Percentiles rank a stretch among this genome's conserved stretches.
Conservation (phyloP, 2,329 filamentous ascomycete genomes). For the Xylariaceae sp. region DNA sequence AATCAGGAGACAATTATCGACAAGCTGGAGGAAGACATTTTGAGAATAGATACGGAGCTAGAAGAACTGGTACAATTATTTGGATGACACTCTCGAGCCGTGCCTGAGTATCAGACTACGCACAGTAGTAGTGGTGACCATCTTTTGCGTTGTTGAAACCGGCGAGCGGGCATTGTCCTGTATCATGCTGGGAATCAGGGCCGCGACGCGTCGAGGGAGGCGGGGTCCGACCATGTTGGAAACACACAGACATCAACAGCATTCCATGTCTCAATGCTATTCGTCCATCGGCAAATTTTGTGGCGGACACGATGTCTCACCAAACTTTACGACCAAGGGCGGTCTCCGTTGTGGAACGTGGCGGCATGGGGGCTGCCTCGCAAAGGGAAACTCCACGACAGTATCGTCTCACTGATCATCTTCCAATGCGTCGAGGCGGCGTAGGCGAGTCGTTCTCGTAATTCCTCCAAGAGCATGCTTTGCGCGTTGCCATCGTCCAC, state of each 20-base stretch:
- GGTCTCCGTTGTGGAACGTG: background rate
- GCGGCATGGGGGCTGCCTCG: background rate
- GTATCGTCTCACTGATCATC: background rate
- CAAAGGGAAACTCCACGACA: background rate
- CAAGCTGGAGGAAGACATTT: background rate
- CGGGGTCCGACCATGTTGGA: background rate
- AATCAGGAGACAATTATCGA: background rate
- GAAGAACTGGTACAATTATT: background rate
- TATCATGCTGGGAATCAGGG: background rate
- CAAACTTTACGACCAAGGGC: background rate
- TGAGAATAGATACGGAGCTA: background rate
- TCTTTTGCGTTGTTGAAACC: background rate
- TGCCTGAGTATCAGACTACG: background rate
- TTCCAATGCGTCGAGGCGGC: background rate
- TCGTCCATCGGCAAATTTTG: background rate
- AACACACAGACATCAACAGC: background rate
- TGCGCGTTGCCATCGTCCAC: constrained; percentile 2
- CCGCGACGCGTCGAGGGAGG: background rate
- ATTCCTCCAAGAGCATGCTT: background rate
- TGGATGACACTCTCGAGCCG: background rate
- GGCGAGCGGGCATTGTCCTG: background rate
- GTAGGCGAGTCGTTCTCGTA: constrained; percentile 2
- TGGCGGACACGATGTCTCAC: background rate
- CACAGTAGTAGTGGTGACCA: background rate
- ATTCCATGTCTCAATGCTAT: background rate